These are phyloP conservation scores for Sporodiniella umbellata DNA, from an alignment of 371 early-diverging fungal genomes.

Conservation along the genomic window DNA sequence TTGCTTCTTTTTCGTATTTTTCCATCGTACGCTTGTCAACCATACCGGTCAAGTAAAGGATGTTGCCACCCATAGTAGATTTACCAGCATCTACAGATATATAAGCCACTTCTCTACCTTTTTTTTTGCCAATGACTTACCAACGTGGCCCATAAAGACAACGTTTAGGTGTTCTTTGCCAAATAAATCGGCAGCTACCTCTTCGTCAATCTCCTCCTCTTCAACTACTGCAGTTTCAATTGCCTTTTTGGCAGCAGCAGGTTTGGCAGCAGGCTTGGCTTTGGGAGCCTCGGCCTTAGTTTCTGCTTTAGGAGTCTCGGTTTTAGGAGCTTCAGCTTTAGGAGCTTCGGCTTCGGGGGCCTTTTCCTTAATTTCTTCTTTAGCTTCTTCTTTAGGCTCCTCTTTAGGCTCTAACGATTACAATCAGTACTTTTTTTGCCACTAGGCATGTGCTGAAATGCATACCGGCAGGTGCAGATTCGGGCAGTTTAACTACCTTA, in stretches of 20 bases:
- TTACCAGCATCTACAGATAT: slow-evolving; percentile 94
- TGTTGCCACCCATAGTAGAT: slow-evolving; percentile 99
- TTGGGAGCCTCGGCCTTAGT: slow-evolving; percentile 9
- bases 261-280: slow-evolving; percentile 5
- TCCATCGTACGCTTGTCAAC: slow-evolving; percentile 99
- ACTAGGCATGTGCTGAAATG: slow-evolving; percentile 3
- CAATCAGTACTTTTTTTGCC: background rate
- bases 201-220: slow-evolving; percentile 52
- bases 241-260: slow-evolving; percentile 1
- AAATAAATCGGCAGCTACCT: slow-evolving; percentile 65
- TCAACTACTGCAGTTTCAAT: slow-evolving; percentile 8
- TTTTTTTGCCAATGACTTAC: slow-evolving; percentile 25
- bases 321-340: slow-evolving; percentile 2
- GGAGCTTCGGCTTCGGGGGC: background rate
- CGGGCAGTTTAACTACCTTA: slow-evolving; percentile 32
- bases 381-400: slow-evolving; percentile 8
- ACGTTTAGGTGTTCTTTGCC: slow-evolving; percentile 93
- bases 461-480: slow-evolving; percentile 27
- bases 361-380: background rate
- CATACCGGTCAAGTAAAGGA: slow-evolving; percentile 93
- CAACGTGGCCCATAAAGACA: slow-evolving; percentile 99
- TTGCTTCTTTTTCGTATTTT: slow-evolving; percentile 97
- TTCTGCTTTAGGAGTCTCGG: background rate
- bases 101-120: slow-evolving; percentile 13
- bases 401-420: background rate